Percentiles rank a stretch among this genome's conserved stretches.
These are phyloP conservation scores for Cordyceps fumosorosea DNA, from an alignment of 2,329 filamentous ascomycete genomes.

Conservation along the genomic window DNA sequence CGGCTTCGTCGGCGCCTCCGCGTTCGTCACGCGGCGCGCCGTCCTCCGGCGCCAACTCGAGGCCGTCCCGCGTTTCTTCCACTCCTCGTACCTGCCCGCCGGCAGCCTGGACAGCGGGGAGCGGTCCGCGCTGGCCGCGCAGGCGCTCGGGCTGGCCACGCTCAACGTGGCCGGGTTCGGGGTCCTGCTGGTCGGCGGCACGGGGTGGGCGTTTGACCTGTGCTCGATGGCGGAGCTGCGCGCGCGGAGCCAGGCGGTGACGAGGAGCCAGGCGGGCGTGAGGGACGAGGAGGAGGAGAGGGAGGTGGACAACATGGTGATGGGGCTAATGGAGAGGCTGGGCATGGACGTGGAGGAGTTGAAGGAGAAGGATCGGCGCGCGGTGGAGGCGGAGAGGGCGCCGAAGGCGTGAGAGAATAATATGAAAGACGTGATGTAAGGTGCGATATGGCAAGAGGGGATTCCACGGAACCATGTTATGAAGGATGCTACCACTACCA, in stretches of 20 bases:
- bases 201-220: conserved; percentile 73
- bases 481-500: not conserved
- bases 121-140: conserved; percentile 59
- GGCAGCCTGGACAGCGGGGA: conserved; percentile 24
- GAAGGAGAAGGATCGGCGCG: conserved; percentile 17
- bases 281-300: conserved; percentile 44
- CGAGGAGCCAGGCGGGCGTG: conserved; percentile 28
- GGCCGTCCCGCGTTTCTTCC: conserved; percentile 60
- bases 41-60: conserved; percentile 56
- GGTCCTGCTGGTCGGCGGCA: conserved; percentile 67
- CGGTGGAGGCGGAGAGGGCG: not conserved
- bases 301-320: conserved; percentile 56
- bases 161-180: conserved; percentile 74
- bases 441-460: too few relatives aligned
- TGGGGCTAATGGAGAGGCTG: conserved; percentile 48
- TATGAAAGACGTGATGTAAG: not conserved
- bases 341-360: conserved; percentile 24
- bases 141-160: conserved; percentile 80
- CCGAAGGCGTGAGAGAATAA: not conserved
- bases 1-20: conserved; percentile 66
- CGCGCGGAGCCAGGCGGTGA: conserved; percentile 38
- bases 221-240: conserved; percentile 60
- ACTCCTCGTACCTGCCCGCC: conserved; percentile 48
- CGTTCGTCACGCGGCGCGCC: conserved; percentile 64
- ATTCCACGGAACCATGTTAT: not conserved